These are phyloP conservation scores for Tylopilus balloui DNA, from an alignment of 768 basidiomycete genomes.

Conservation along the genomic window DNA sequence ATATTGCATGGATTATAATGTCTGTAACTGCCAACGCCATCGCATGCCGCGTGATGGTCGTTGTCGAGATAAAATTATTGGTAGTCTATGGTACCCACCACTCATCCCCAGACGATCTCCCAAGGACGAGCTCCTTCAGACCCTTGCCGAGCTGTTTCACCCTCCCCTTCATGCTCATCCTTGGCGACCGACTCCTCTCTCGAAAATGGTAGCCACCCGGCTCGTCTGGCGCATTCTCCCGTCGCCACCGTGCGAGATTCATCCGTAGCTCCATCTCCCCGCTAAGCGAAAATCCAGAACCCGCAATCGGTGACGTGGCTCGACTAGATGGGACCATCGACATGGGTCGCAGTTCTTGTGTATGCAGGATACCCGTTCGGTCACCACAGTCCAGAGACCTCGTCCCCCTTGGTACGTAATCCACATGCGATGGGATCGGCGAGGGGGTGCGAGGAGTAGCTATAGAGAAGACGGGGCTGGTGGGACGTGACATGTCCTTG, in stretches of 20 bases:
- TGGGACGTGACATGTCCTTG: slow-evolving; percentile 41
- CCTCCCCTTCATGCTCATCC: slow-evolving; percentile 20
- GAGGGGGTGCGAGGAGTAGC: slow-evolving; percentile 25
- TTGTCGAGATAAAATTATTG: not conserved
- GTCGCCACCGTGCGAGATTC: slow-evolving; percentile 42
- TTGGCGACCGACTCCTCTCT: slow-evolving; percentile 25
- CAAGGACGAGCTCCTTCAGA: slow-evolving; percentile 30
- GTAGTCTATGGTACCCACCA: not conserved
- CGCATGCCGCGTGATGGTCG: not conserved
- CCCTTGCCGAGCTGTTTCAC: slow-evolving; percentile 31
- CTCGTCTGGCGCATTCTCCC: slow-evolving; percentile 28
- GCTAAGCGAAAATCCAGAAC: slow-evolving; percentile 50
- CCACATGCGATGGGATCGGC: slow-evolving; percentile 21
- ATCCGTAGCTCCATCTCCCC: slow-evolving; percentile 58
- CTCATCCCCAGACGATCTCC: slow-evolving; percentile 15
- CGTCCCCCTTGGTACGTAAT: slow-evolving; percentile 28
- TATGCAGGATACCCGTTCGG: slow-evolving; percentile 16
- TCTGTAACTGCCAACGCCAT: not conserved
- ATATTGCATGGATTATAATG: not conserved
- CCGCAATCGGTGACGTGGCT: slow-evolving; percentile 12
- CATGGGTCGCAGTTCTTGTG: slow-evolving; percentile 25
- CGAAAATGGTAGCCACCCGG: slow-evolving; percentile 31
- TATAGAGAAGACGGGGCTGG: slow-evolving; percentile 30
- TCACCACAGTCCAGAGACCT: slow-evolving; percentile 31
- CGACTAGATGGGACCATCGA: slow-evolving; percentile 25